A percentile compares a stretch with the other conserved stretches of the same genome.
phyloP scores from a whole-genome alignment of 768 basidiomycete species.

The Mycena polygramma region DNA sequence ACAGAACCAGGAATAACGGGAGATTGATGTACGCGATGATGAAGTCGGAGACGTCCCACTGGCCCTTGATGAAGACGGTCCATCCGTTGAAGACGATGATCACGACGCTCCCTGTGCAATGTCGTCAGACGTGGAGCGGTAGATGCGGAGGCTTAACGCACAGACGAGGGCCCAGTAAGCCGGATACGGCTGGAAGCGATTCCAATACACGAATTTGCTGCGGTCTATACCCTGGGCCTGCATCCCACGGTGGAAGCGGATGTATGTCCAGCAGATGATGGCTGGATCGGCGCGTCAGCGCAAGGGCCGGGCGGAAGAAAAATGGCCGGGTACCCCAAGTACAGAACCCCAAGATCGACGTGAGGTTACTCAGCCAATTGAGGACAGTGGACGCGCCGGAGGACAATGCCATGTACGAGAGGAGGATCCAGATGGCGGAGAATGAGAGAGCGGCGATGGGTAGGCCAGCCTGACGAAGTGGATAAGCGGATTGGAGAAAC shows the following conservation, averaged over 20 bases:
- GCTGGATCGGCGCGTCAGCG: slow-evolving; percentile 7
- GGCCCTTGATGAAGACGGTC: slow-evolving; percentile 35
- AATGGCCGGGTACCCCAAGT: slow-evolving; percentile 50
- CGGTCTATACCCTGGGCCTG: slow-evolving; percentile 66
- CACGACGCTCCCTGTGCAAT: slow-evolving; percentile 27
- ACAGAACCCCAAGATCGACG: slow-evolving; percentile 63
- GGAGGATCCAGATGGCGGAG: slow-evolving; percentile 37
- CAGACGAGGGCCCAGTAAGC: slow-evolving; percentile 56
- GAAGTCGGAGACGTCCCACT: slow-evolving; percentile 34
- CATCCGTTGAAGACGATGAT: slow-evolving; percentile 40
- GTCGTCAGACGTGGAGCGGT: not conserved
- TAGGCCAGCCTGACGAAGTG: slow-evolving; percentile 6
- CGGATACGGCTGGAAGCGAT: slow-evolving; percentile 62
- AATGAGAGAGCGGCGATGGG: slow-evolving; percentile 27
- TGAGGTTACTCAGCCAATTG: slow-evolving; percentile 65
- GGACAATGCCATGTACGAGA: slow-evolving; percentile 62
- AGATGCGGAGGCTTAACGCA: not conserved
- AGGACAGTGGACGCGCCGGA: slow-evolving; percentile 55
- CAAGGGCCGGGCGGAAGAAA: too few species aligned
- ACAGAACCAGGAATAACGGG: slow-evolving; percentile 34
- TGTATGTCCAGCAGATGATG: slow-evolving; percentile 33
- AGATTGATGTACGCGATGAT: slow-evolving; percentile 40
- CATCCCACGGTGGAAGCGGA: slow-evolving; percentile 45
- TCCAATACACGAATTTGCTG: slow-evolving; percentile 63
- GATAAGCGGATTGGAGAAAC: not conserved